These are phyloP conservation scores for Paecilomyces variotii DNA, from an alignment of 2,329 filamentous ascomycete species.

Conservation along the genomic window DNA sequence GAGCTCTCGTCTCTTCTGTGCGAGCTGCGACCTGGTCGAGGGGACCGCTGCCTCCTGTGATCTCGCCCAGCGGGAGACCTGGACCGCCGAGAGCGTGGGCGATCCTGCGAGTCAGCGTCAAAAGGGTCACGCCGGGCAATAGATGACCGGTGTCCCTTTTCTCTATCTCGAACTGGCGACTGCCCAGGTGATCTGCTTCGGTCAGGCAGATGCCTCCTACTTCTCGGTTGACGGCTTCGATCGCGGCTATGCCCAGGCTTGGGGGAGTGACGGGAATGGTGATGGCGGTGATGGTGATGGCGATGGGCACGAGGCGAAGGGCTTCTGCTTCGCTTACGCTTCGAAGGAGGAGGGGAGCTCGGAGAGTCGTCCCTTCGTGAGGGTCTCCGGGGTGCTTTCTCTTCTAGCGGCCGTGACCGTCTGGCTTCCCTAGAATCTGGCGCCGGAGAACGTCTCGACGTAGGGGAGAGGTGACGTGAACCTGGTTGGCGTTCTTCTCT, in stretches of 20 bases:
- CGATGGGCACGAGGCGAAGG: slow-evolving; percentile 28
- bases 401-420: slow-evolving; percentile 10
- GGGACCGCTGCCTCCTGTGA: slow-evolving; percentile 16
- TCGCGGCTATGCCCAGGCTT: slow-evolving; percentile 29
- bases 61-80: slow-evolving; percentile 23
- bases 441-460: slow-evolving; percentile 3
- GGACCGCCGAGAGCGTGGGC: slow-evolving; percentile 18
- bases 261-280: slow-evolving; percentile 14
- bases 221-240: slow-evolving; percentile 27
- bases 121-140: slow-evolving; percentile 14
- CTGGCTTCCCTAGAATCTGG: slow-evolving; percentile 14
- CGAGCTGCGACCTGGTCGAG: slow-evolving; percentile 20
- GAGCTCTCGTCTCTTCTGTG: slow-evolving; percentile 17
- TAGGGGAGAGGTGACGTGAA: slow-evolving; percentile 15
- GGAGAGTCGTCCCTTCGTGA: slow-evolving; percentile 23
- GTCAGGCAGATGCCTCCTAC: slow-evolving; percentile 26
- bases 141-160: slow-evolving; percentile 21
- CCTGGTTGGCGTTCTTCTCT: slow-evolving; percentile 14
- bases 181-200: slow-evolving; percentile 25
- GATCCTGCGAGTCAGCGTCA: slow-evolving; percentile 16
- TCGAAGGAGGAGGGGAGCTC: slow-evolving; percentile 22
- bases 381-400: slow-evolving; percentile 14
- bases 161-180: slow-evolving; percentile 26
- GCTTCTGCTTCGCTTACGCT: slow-evolving; percentile 35
- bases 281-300: slow-evolving; percentile 16